These are phyloP conservation scores for Diatrype stigma DNA, from an alignment of 2,329 filamentous ascomycete genomes.

Conservation along the genomic window DNA sequence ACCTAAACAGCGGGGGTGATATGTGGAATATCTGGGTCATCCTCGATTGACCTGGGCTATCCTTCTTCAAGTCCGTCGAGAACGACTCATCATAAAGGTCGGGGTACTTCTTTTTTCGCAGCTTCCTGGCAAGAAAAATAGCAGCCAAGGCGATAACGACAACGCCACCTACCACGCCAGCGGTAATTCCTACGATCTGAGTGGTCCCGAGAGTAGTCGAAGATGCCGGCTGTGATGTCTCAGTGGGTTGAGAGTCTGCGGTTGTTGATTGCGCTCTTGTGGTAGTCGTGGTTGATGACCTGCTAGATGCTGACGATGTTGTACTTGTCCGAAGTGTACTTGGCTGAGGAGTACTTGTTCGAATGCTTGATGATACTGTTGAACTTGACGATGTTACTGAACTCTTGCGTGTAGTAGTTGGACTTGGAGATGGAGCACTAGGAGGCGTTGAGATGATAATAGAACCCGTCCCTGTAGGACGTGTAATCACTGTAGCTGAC, in stretches of 20 bases:
- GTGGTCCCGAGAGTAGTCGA: slow-evolving; percentile 28
- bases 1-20: slow-evolving; percentile 33
- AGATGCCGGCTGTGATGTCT: slow-evolving; percentile 5
- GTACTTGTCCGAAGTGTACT: slow-evolving; percentile 6
- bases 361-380: slow-evolving; percentile 8
- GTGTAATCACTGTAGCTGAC: slow-evolving; percentile 50
- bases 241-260: slow-evolving; percentile 5
- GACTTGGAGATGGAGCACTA: slow-evolving; percentile 4
- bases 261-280: slow-evolving; percentile 3
- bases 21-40: slow-evolving; percentile 34
- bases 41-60: slow-evolving; percentile 19
- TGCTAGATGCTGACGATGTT: slow-evolving; percentile 7
- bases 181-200: slow-evolving; percentile 55
- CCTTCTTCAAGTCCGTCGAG: slow-evolving; percentile 33
- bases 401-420: slow-evolving; percentile 4
- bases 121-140: slow-evolving; percentile 40
- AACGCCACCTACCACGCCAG: slow-evolving; percentile 46
- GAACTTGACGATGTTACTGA: slow-evolving; percentile 6
- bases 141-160: slow-evolving; percentile 44
- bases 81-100: slow-evolving; percentile 34
- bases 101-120: slow-evolving; percentile 36
- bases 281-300: slow-evolving; percentile 5
- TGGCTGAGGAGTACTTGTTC: slow-evolving; percentile 11
- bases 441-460: slow-evolving; percentile 10
- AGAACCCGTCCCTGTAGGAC: slow-evolving; percentile 24